phyloP scores from a whole-genome alignment of 352 stramenopile genomes.

The Phytophthora quininea region DNA sequence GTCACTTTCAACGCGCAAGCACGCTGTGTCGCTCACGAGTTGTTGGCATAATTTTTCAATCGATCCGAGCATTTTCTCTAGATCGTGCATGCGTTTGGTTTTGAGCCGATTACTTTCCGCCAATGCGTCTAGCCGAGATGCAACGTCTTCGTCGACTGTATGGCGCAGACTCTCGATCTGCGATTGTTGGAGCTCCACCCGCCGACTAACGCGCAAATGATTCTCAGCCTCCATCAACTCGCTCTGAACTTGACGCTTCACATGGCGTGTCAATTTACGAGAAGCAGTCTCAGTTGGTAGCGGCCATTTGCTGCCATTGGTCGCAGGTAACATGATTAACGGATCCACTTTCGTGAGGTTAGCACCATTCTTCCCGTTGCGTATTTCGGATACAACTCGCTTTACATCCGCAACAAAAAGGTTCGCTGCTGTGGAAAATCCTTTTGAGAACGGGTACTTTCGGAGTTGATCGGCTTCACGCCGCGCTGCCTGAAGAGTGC shows the following conservation, averaged over 20 bases:
- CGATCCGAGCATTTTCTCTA: conserved; percentile 60
- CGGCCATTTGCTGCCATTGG: conserved; percentile 3
- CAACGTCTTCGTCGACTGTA: conserved; percentile 53
- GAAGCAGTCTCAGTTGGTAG: conserved; percentile 28
- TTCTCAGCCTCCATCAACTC: conserved; percentile 33
- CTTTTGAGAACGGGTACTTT: conserved; percentile 70
- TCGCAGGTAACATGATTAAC: conserved; percentile 36
- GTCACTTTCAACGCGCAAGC: conserved; percentile 40
- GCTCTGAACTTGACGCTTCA: conserved; percentile 46
- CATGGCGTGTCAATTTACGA: conserved; percentile 53
- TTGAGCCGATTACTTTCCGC: conserved; percentile 68
- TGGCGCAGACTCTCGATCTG: conserved; percentile 50
- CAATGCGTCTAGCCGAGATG: conserved; percentile 45
- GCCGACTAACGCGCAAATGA: conserved; percentile 27
- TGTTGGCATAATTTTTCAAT: conserved; percentile 76
- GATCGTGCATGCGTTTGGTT: conserved; percentile 55
- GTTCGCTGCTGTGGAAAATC: conserved; percentile 30
- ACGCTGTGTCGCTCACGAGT: conserved; percentile 59
- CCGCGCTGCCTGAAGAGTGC: conserved; percentile 21
- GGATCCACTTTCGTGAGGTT: conserved; percentile 59
- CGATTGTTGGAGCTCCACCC: conserved; percentile 52
- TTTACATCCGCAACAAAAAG: conserved; percentile 55
- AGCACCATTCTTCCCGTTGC: conserved; percentile 41
- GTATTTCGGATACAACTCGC: conserved; percentile 48
- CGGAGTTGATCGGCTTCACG: conserved; percentile 51